Percentiles rank a stretch among this genome's conserved stretches.
phyloP scores from a whole-genome alignment of 257 asterid genomes.

The Capsicum rhomboideum region DNA sequence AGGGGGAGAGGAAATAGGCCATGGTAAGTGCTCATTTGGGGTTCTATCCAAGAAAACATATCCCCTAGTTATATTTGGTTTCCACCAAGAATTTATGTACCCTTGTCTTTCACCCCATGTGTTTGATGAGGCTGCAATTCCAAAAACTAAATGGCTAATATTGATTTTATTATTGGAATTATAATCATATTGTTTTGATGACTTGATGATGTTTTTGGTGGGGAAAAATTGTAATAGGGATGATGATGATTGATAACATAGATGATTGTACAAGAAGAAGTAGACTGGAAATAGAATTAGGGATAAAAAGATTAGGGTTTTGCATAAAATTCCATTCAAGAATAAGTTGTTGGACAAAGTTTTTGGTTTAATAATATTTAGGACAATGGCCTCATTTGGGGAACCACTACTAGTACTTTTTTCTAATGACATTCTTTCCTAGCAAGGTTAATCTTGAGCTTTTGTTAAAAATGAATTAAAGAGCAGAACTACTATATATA shows the following conservation, averaged over 20 bases:
- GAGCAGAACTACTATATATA: neutral
- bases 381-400: neutral
- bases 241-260: conserved; percentile 24
- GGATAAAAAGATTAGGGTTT: conserved; percentile 12
- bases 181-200: neutral
- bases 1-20: conserved; percentile 20
- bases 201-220: neutral
- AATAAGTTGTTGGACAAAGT: neutral
- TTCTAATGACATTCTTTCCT: neutral
- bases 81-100: conserved; percentile 29
- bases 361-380: neutral
- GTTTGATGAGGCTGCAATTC: conserved; percentile 19
- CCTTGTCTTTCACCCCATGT: conserved; percentile 15
- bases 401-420: neutral
- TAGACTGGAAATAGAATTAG: conserved; percentile 16
- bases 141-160: conserved; percentile 21
- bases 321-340: conserved; percentile 15
- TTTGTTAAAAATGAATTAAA: neutral
- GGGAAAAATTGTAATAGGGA: neutral
- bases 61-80: conserved; percentile 21
- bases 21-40: conserved; percentile 17
- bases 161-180: neutral
- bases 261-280: conserved; percentile 20
- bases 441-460: neutral
- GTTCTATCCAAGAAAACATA: conserved; percentile 16